phyloP scores from a whole-genome alignment of 257 asterid species.

The Solanum medicagineum region DNA sequence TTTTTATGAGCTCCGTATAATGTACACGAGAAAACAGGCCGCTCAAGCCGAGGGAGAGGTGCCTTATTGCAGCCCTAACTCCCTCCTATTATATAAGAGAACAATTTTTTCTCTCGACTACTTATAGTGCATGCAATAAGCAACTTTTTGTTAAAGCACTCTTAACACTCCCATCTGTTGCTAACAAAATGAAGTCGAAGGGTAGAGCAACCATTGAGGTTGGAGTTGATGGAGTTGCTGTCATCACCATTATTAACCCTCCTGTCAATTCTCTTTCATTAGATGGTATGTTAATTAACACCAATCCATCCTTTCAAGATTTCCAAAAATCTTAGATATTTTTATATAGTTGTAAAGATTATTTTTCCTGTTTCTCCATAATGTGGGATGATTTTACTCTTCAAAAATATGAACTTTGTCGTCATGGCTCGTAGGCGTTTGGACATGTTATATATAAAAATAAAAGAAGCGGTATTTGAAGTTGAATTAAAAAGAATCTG shows the following conservation, averaged over 20 bases:
- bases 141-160: not conserved
- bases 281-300: conserved; percentile 44
- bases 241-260: conserved; percentile 86
- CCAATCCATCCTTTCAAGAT: not conserved
- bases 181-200: conserved; percentile 22
- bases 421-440: not conserved
- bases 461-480: not conserved
- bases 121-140: not conserved
- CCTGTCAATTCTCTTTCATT: conserved; percentile 95
- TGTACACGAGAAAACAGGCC: too few relatives aligned
- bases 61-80: too few relatives aligned
- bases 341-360: not conserved
- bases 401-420: not conserved
- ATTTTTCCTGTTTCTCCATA: not conserved
- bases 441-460: not conserved
- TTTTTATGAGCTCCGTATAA: too few relatives aligned
- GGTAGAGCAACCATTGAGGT: conserved; percentile 78
- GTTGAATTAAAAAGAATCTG: not conserved
- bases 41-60: too few relatives aligned
- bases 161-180: not conserved
- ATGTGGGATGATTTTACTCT: not conserved
- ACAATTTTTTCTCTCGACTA: not conserved
- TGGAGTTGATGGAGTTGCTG: conserved; percentile 88
- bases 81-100: too few relatives aligned
- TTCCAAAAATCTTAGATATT: not conserved